phyloP scores from a whole-genome alignment of 177 flowering plant genomes.

The Vitis hybrid region DNA sequence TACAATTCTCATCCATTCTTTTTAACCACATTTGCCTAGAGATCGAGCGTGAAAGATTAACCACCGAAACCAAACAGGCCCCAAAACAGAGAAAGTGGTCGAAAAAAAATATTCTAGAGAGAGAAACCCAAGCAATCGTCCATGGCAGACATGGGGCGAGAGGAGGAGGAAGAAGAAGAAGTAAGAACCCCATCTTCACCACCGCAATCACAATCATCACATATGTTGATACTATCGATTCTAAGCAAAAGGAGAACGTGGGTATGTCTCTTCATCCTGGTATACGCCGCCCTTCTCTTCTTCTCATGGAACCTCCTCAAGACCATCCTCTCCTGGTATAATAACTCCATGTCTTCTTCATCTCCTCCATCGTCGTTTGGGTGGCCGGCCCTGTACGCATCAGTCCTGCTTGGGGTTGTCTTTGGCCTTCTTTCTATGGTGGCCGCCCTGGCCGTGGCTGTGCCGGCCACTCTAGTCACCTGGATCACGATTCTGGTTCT shows the following conservation, averaged over 20 bases:
- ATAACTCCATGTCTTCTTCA: slow-evolving; percentile 9
- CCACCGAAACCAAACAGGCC: neutral
- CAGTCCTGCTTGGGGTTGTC: slow-evolving; percentile 65
- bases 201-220: slow-evolving; percentile 13
- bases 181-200: neutral
- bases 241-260: slow-evolving; percentile 76
- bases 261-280: slow-evolving; percentile 58
- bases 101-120: neutral
- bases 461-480: slow-evolving; percentile 77
- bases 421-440: slow-evolving; percentile 79
- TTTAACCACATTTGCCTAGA: neutral
- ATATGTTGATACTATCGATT: slow-evolving; percentile 22
- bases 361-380: slow-evolving; percentile 25
- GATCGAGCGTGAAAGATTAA: neutral
- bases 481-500: slow-evolving; percentile 84
- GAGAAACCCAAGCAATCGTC: neutral
- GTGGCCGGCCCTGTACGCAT: slow-evolving; percentile 74
- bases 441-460: slow-evolving; percentile 71
- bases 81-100: neutral
- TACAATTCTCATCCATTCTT: neutral
- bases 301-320: slow-evolving; percentile 66
- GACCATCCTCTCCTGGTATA: slow-evolving; percentile 67
- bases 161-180: neutral
- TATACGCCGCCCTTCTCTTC: slow-evolving; percentile 52
- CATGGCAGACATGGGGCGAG: slow-evolving; percentile 9